phyloP scores from a whole-genome alignment of 1,139 yeast genomes.

The Kodamaea ohmeri region DNA sequence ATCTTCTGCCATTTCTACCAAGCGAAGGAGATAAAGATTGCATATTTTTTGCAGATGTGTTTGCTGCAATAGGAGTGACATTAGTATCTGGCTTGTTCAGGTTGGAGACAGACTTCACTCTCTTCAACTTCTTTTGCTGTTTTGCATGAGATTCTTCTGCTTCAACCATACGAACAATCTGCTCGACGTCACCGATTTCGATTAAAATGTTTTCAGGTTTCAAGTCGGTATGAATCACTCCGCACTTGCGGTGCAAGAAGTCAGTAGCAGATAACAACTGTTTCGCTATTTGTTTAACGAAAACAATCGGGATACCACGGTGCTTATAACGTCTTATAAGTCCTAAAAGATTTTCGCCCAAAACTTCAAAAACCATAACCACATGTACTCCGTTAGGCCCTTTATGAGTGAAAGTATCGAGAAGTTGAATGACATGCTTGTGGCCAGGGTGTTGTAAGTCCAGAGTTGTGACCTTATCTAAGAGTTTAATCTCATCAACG shows the following conservation, averaged over 20 bases:
- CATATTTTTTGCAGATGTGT: background rate
- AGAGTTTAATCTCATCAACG: constrained; percentile 39
- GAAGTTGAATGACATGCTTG: constrained; percentile 38
- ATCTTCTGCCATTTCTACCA: constrained; percentile 50
- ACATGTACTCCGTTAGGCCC: constrained; percentile 46
- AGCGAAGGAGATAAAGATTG: constrained; percentile 33
- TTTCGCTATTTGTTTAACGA: constrained; percentile 37
- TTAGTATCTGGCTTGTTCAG: background rate
- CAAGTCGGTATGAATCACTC: constrained; percentile 44
- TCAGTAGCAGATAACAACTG: constrained; percentile 40
- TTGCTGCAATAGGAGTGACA: constrained; percentile 7
- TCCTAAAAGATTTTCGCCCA: constrained; percentile 43
- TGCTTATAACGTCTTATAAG: constrained; percentile 38
- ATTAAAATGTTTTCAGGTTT: constrained; percentile 45
- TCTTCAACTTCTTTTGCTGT: constrained; percentile 14
- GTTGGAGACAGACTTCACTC: constrained; percentile 11
- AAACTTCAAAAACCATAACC: constrained; percentile 44
- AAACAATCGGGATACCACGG: constrained; percentile 37
- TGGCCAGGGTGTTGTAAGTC: constrained; percentile 36
- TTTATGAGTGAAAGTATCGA: constrained; percentile 39
- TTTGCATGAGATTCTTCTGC: constrained; percentile 23
- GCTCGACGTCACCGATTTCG: constrained; percentile 39
- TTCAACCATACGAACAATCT: constrained; percentile 33
- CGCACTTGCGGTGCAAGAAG: constrained; percentile 41
- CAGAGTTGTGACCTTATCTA: constrained; percentile 31